phyloP scores from a whole-genome alignment of 2,329 filamentous ascomycete genomes.

The Coleophoma cylindrospora region DNA sequence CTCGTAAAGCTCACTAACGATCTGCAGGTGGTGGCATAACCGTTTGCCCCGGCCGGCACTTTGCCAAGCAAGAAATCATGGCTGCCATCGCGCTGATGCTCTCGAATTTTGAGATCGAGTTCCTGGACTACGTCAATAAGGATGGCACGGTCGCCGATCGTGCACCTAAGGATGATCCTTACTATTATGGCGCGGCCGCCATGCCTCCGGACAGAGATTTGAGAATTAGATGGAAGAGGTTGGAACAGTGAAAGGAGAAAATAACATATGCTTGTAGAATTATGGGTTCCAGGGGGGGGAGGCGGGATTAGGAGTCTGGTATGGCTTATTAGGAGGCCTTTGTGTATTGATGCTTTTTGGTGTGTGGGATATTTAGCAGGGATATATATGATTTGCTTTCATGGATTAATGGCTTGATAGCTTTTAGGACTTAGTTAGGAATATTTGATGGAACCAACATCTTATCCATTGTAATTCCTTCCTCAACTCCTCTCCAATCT shows the following conservation, averaged over 20 bases:
- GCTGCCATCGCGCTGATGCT: constrained; percentile 1
- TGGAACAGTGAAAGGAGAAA: background rate
- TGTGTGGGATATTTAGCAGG: too few species aligned
- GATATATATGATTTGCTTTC: too few species aligned
- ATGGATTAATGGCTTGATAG: too few species aligned
- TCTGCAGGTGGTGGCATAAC: background rate
- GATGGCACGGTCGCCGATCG: background rate
- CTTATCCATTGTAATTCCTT: too few species aligned
- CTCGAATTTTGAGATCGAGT: constrained; percentile 3
- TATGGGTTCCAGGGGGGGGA: background rate
- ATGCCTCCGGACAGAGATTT: background rate
- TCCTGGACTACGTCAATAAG: constrained; percentile 1
- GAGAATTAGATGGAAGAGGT: background rate
- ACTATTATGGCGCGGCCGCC: background rate
- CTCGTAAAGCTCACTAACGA: background rate
- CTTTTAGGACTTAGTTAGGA: too few species aligned
- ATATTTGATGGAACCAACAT: too few species aligned
- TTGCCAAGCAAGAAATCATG: constrained; percentile 6
- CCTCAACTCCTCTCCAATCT: too few species aligned
- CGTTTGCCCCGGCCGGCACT: constrained; percentile 2
- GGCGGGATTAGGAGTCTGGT: too few species aligned
- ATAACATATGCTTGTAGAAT: background rate
- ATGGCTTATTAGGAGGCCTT: too few species aligned
- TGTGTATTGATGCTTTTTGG: too few species aligned
- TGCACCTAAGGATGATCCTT: background rate